Evolutionary conservation across 176 grass and related monocot species (phyloP).

Genomic region (Thinopyrum elongatum): DNA sequence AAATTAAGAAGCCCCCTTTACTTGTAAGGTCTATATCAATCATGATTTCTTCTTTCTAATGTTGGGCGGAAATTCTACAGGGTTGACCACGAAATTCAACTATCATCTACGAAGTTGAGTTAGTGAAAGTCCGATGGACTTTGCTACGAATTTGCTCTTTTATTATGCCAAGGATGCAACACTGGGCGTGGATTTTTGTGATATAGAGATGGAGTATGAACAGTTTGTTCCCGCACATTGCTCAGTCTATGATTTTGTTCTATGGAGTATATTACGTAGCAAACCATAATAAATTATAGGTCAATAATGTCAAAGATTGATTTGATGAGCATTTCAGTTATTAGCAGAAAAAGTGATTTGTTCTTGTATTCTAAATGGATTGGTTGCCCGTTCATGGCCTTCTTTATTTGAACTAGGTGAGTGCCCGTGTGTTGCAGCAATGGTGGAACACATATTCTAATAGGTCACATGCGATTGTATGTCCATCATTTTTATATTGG

Average conservation of each 20-base stretch:
- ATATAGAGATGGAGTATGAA: background rate
- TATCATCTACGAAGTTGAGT: background rate
- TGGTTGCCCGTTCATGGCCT: no score
- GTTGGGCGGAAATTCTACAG: background rate
- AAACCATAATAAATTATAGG: background rate
- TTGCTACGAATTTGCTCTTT: background rate
- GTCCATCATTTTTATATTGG: no score
- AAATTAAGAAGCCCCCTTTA: background rate
- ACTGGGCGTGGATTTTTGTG: background rate
- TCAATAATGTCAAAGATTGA: no score
- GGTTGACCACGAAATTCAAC: background rate
- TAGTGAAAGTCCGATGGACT: background rate
- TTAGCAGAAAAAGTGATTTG: no score
- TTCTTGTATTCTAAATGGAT: no score
- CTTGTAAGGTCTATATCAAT: background rate
- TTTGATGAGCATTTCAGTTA: no score
- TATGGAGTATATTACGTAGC: background rate
- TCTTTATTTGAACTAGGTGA: no score
- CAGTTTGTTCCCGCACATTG: background rate
- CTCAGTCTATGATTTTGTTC: background rate
- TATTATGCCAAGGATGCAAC: background rate
- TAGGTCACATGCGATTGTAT: no score
- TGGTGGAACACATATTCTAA: no score
- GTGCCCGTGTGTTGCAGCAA: no score
- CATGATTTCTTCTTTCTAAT: background rate